These are phyloP conservation scores for Biancaea sappan DNA, from an alignment of 306 rosid species.

Conservation along the genomic window DNA sequence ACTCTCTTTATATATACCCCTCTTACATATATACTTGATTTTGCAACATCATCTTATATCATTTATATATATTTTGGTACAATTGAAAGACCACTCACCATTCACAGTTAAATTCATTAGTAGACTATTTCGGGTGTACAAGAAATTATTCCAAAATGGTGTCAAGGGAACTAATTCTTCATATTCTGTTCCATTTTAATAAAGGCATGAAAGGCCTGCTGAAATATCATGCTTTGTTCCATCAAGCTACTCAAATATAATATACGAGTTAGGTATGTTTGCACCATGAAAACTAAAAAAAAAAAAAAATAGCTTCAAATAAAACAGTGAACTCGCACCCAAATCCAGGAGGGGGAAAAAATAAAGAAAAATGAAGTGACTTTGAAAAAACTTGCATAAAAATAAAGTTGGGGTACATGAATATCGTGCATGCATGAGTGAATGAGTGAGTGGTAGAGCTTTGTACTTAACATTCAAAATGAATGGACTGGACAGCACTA, in stretches of 20 bases:
- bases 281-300: not conserved
- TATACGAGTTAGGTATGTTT: not conserved
- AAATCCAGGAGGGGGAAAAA: not conserved
- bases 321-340: not conserved
- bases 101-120: no score
- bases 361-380: not conserved
- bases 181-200: not conserved
- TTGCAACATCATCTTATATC: no score
- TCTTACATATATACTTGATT: no score
- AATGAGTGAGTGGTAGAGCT: not conserved
- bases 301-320: not conserved
- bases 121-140: no score
- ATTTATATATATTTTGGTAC: no score
- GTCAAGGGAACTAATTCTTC: not conserved
- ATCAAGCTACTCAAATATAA: not conserved
- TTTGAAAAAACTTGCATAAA: no score
- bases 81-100: no score
- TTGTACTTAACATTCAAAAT: constrained; percentile 12
- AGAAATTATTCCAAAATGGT: not conserved
- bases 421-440: no score
- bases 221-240: not conserved
- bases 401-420: no score
- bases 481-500: constrained; percentile 33
- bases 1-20: no score
- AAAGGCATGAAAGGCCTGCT: no score